Evolutionary conservation across 257 asterid species (phyloP), one percentile per base, ranked within the genome.

Genomic region (Solanum pennellii): DNA sequence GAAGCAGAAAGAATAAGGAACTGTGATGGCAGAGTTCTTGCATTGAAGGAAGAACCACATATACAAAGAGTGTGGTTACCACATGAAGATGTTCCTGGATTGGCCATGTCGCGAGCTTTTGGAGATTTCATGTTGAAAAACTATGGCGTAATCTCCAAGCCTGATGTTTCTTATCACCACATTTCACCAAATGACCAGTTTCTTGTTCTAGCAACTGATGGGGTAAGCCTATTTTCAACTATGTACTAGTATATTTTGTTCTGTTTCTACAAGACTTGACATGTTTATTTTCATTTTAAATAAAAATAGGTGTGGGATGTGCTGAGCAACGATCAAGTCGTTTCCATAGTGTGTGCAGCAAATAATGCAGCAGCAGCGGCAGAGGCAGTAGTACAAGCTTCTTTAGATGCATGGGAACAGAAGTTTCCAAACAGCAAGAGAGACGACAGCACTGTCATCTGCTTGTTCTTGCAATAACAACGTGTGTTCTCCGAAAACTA

Each of bases 31-130:
- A 90, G 98, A 59, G 98, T 96, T 18, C 88, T 94, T 31, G 96
- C 98, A 9, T 86, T 94, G 35, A 89, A 92, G 85, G 97, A 92
- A 88, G 98, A 95, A 60, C 91, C 98, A 4, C 98, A 96, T 80
- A 87, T 94, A 18, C 91, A 92, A 18, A 88, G 98, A 68, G 98
- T 96, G 39, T 96, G 99, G 99, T 89, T 95, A 5, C 99, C 99
- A 1, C 12, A 93, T 15, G 94, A 92, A 0, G 93, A 96, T 59
- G 91, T 94, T 29, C 98, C 99, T 2, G 99, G 99, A 47, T 92
- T 96, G 11, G 99, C 99, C 56, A 96, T 95, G 98, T 95, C 99
- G 12, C 88, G 96, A 20, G 98, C 98, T 41, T 94, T 96, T 7
- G 98, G 98, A 3, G 99, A 96, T 86, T 95, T 95, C 9, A 74